Evolutionary conservation across 495 filamentous ascomycete species (phyloP).

Genomic region (Barbatosphaeria neglecta): DNA sequence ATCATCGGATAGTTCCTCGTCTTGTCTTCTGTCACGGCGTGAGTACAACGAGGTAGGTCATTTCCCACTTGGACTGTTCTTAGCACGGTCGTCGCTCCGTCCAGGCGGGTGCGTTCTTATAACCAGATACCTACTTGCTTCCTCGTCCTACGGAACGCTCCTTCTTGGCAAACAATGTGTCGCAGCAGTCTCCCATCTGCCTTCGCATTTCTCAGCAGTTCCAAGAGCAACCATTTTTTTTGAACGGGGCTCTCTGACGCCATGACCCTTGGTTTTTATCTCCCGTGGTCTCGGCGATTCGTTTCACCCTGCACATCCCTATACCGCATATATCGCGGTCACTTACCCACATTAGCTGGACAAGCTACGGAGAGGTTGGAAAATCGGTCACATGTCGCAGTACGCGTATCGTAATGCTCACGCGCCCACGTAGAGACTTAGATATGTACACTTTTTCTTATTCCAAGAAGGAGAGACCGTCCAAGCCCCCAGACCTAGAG

Average conservation of each 20-base stretch:
- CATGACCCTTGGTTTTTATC: conserved; percentile 21
- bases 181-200: conserved; percentile 40
- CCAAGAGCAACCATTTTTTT: conserved; percentile 38
- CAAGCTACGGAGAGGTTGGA: too few species aligned
- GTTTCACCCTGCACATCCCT: conserved; percentile 47
- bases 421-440: background rate
- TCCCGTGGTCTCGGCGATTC: conserved; percentile 43
- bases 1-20: too few species aligned
- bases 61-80: background rate
- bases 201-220: conserved; percentile 37
- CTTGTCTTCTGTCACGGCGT: background rate
- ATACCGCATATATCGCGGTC: background rate
- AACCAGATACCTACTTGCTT: too few species aligned
- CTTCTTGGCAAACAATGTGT: conserved; percentile 41
- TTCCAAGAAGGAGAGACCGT: too few species aligned
- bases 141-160: conserved; percentile 30
- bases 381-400: too few species aligned
- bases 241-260: conserved; percentile 51
- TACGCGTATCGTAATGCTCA: background rate
- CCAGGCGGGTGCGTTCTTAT: too few species aligned
- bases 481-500: too few species aligned
- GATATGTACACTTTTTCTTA: background rate
- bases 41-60: background rate
- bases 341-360: too few species aligned
- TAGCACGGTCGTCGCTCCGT: too few species aligned